Conservation (phyloP, 345 rosid species). For the rapeseed (Brassica napus) region Da-Ae NC_063447.1:44736001-44736500, state of each 20-base stretch:
- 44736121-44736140: slow-evolving; percentile 52
- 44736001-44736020: slow-evolving; percentile 23
- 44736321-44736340: slow-evolving; percentile 65
- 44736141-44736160: slow-evolving; percentile 45
- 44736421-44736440: slow-evolving; percentile 52
- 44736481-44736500: slow-evolving; percentile 38
- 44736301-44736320: slow-evolving; percentile 60
- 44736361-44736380: slow-evolving; percentile 48
- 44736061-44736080: neutral
- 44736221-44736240: slow-evolving; percentile 3
- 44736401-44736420: slow-evolving; percentile 56
- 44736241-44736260: neutral
- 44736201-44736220: slow-evolving; percentile 2
- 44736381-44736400: slow-evolving; percentile 45
- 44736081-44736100: slow-evolving; percentile 61
- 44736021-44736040: neutral
- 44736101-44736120: slow-evolving; percentile 48
- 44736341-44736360: slow-evolving; percentile 57
- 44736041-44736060: neutral
- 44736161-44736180: slow-evolving; percentile 40
- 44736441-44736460: slow-evolving; percentile 61
- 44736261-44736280: neutral
- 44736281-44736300: neutral
- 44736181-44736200: slow-evolving; percentile 52
- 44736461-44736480: slow-evolving; percentile 56